These are phyloP conservation scores for Polyporus arcularius DNA, from an alignment of 768 basidiomycete genomes.

Conservation along the genomic window DNA sequence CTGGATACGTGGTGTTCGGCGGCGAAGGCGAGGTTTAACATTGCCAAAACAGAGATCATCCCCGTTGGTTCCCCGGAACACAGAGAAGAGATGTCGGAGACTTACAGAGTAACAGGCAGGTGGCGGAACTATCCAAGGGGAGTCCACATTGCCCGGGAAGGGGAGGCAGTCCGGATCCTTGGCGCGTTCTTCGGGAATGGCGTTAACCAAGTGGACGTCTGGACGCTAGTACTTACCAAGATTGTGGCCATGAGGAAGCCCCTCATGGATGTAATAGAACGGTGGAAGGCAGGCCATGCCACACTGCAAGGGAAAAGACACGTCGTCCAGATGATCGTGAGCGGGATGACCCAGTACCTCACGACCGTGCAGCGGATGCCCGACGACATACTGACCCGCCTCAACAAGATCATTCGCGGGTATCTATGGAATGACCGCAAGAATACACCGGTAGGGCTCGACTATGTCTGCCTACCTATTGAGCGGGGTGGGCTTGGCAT, in stretches of 20 bases:
- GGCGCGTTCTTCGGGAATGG: not conserved
- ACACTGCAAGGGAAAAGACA: constrained; percentile 6
- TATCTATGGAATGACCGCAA: constrained; percentile 11
- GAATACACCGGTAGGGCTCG: too few species aligned
- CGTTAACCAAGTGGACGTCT: not conserved
- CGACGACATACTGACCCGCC: not conserved
- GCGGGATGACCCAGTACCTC: constrained; percentile 28
- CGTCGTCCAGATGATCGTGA: constrained; percentile 24
- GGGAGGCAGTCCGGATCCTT: not conserved
- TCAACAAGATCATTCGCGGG: not conserved
- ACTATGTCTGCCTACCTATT: not conserved
- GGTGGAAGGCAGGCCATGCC: not conserved
- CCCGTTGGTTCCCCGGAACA: not conserved
- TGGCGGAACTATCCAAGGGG: too few species aligned
- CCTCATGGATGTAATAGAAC: not conserved
- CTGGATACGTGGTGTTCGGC: not conserved
- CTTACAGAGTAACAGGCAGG: too few species aligned
- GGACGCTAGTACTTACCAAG: constrained; percentile 11
- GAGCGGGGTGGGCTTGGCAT: not conserved
- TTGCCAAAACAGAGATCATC: not conserved
- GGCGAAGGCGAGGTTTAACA: not conserved
- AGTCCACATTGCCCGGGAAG: not conserved
- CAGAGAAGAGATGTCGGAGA: not conserved
- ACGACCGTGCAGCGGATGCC: constrained; percentile 30
- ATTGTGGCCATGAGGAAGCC: too few species aligned